Evolutionary conservation across 2,329 filamentous ascomycete species (phyloP).

Genomic region (Cryoendolithus antarcticus): DNA sequence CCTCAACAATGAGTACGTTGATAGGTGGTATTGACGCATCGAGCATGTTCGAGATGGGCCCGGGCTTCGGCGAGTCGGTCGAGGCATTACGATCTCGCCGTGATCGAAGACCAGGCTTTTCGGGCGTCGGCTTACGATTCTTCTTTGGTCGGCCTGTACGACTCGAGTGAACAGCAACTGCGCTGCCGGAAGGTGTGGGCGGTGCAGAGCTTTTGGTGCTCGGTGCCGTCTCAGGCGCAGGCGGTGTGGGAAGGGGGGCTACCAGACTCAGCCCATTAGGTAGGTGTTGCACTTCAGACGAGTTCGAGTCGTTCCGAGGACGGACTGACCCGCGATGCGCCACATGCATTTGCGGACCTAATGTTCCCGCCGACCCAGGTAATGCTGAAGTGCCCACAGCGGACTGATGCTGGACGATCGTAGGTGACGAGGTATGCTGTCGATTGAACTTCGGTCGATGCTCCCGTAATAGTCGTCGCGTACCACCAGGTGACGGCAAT

Average conservation of each 20-base stretch:
- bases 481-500: conserved; percentile 70
- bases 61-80: neutral
- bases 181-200: conserved; percentile 17
- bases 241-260: conserved; percentile 44
- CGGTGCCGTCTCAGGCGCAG: conserved; percentile 25
- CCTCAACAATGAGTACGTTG: conserved; percentile 94
- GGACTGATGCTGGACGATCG: conserved; percentile 41
- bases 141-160: conserved; percentile 14
- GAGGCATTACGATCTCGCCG: conserved; percentile 1
- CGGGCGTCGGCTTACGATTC: conserved; percentile 14
- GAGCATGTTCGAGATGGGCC: conserved; percentile 36
- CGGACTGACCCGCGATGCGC: conserved; percentile 16
- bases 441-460: conserved; percentile 49
- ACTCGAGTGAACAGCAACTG: conserved; percentile 29
- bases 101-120: conserved; percentile 7
- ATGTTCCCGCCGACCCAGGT: conserved; percentile 8
- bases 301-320: conserved; percentile 28
- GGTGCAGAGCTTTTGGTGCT: conserved; percentile 16
- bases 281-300: conserved; percentile 28
- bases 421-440: conserved; percentile 73
- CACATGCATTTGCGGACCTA: conserved; percentile 20
- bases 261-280: neutral
- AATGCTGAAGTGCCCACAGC: conserved; percentile 24
- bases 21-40: conserved; percentile 84
- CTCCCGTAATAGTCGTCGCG: conserved; percentile 28